phyloP scores from a whole-genome alignment of 2,329 filamentous ascomycete genomes.

The Bipolaris sorokiniana region DNA sequence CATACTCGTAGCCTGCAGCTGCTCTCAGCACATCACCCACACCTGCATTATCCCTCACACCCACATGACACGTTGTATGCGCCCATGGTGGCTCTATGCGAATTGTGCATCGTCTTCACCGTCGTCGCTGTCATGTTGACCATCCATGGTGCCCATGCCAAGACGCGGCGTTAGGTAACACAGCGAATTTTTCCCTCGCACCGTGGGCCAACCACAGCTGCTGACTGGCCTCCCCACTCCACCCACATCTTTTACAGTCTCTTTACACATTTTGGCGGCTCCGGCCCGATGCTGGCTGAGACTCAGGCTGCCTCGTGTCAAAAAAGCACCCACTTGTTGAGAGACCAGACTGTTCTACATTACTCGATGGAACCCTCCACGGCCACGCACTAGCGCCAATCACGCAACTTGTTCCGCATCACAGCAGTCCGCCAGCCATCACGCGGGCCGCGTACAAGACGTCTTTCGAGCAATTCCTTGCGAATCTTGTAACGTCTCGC shows the following conservation, averaged over 20 bases:
- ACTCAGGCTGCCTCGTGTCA: slow-evolving; percentile 26
- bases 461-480: slow-evolving; percentile 19
- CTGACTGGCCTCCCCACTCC: slow-evolving; percentile 32
- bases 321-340: slow-evolving; percentile 36
- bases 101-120: slow-evolving; percentile 31
- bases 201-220: slow-evolving; percentile 25
- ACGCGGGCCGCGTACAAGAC: neutral
- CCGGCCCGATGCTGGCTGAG: slow-evolving; percentile 25
- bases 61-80: slow-evolving; percentile 1
- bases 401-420: slow-evolving; percentile 14
- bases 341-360: slow-evolving; percentile 37
- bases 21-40: slow-evolving; percentile 1
- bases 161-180: slow-evolving; percentile 40
- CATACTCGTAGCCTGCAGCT: neutral
- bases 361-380: slow-evolving; percentile 29
- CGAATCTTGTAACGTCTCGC: slow-evolving; percentile 36
- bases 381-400: slow-evolving; percentile 13
- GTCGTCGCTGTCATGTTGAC: slow-evolving; percentile 19
- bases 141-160: slow-evolving; percentile 32
- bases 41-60: slow-evolving; percentile 10
- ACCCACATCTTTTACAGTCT: slow-evolving; percentile 30
- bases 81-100: slow-evolving; percentile 15
- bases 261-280: slow-evolving; percentile 30
- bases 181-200: slow-evolving; percentile 31
- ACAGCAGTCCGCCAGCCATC: slow-evolving; percentile 18